Percentiles rank a stretch among this genome's conserved stretches.
phyloP scores from a whole-genome alignment of 2,329 filamentous ascomycete genomes.

The Alternaria gaisen region DNA sequence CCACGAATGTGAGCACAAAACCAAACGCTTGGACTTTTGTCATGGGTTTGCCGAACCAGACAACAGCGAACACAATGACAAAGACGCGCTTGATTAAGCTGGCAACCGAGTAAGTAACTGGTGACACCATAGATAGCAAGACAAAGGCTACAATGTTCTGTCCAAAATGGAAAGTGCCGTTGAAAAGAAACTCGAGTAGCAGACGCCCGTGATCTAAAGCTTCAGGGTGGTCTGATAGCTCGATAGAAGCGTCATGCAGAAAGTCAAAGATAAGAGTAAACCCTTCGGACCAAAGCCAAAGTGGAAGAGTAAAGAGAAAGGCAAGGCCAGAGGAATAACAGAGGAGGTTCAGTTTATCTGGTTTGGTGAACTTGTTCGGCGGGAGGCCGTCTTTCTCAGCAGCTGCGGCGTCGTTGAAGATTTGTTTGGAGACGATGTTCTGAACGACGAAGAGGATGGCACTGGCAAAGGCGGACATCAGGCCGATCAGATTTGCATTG shows the following conservation, averaged over 20 bases:
- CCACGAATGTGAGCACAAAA: constrained; percentile 87
- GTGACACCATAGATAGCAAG: constrained; percentile 89
- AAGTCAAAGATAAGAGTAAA: constrained; percentile 80
- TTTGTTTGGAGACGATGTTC: constrained; percentile 97
- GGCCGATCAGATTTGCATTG: constrained; percentile 87
- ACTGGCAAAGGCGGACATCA: constrained; percentile 86
- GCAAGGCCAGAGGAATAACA: constrained; percentile 97
- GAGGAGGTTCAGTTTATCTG: constrained; percentile 95
- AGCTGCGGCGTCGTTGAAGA: constrained; percentile 92
- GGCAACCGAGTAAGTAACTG: constrained; percentile 96
- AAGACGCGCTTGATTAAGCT: constrained; percentile 97
- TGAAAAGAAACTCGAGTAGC: constrained; percentile 90
- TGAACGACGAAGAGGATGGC: constrained; percentile 96
- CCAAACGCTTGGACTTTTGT: constrained; percentile 83
- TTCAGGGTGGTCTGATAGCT: constrained; percentile 78
- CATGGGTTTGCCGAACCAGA: constrained; percentile 95
- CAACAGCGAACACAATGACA: constrained; percentile 90
- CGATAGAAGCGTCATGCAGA: constrained; percentile 79
- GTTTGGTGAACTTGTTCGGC: constrained; percentile 71
- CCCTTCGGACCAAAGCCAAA: constrained; percentile 94
- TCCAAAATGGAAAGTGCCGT: constrained; percentile 94
- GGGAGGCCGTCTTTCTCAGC: constrained; percentile 77
- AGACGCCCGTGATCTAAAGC: constrained; percentile 70
- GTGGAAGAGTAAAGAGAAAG: constrained; percentile 84
- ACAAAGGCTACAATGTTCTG: constrained; percentile 97